A percentile compares a stretch with the other conserved stretches of the same genome.
Evolutionary conservation across 192 early-diverging fungal genomes (phyloP).

Genomic region (Linnemannia schmuckeri): DNA sequence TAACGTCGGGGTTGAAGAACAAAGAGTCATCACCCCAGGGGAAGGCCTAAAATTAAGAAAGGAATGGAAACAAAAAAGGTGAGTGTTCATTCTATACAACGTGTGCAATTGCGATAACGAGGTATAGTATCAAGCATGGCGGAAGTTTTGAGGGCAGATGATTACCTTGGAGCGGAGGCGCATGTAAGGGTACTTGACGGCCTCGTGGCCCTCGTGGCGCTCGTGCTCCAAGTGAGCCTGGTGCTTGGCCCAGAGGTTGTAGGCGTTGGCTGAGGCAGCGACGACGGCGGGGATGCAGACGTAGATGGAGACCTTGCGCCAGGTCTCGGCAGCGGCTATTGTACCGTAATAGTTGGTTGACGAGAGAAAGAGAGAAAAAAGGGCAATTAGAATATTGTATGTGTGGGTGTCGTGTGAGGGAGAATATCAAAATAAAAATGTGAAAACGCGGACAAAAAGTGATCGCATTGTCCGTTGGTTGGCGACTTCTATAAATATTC

Average conservation of each 20-base stretch:
- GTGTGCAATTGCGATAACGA: not conserved
- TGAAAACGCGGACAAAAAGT: not conserved
- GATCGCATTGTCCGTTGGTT: too few relatives aligned
- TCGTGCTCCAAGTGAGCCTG: slow-evolving; percentile 58
- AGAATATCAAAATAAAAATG: not conserved
- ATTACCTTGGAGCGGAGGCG: slow-evolving; percentile 57
- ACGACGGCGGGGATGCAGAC: slow-evolving; percentile 52
- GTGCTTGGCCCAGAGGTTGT: slow-evolving; percentile 55
- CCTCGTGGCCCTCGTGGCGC: slow-evolving; percentile 55
- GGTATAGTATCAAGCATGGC: not conserved
- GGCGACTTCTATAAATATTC: too few relatives aligned
- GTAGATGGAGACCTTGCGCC: slow-evolving; percentile 61
- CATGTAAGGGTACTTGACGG: slow-evolving; percentile 56
- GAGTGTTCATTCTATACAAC: not conserved
- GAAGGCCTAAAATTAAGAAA: slow-evolving; percentile 43
- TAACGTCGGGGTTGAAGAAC: slow-evolving; percentile 55
- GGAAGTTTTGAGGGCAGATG: not conserved
- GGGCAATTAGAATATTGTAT: not conserved
- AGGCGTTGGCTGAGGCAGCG: slow-evolving; percentile 52
- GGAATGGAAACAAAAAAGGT: not conserved
- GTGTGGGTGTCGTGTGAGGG: not conserved
- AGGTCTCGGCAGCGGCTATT: slow-evolving; percentile 54
- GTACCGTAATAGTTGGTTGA: not conserved
- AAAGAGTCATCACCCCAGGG: slow-evolving; percentile 57
- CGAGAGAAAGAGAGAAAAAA: not conserved